These are phyloP conservation scores for Centella asiatica DNA, from an alignment of 129 eudicot species.

Conservation along the genomic window DNA sequence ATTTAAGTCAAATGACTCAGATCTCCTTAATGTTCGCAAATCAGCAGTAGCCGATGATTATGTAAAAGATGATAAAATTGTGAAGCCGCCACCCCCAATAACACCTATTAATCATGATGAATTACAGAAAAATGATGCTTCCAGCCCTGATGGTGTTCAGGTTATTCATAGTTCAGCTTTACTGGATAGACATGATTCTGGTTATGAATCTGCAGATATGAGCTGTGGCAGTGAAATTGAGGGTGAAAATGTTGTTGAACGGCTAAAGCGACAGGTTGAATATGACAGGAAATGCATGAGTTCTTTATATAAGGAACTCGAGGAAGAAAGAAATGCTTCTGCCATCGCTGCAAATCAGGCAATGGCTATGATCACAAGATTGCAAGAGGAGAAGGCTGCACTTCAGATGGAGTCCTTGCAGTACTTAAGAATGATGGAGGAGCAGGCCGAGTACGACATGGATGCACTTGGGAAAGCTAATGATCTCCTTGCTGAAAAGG, in stretches of 20 bases:
- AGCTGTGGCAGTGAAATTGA: constrained; percentile 38
- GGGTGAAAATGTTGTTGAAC: constrained; percentile 44
- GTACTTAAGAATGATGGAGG: constrained; percentile 91
- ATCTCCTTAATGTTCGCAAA: neutral
- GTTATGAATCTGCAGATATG: constrained; percentile 37
- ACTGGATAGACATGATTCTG: constrained; percentile 29
- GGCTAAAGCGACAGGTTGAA: constrained; percentile 48
- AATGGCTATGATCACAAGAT: constrained; percentile 88
- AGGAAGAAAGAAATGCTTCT: constrained; percentile 86
- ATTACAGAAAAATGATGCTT: constrained; percentile 11
- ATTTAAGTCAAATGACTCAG: constrained; percentile 3
- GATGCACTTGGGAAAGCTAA: constrained; percentile 81
- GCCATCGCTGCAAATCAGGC: constrained; percentile 78
- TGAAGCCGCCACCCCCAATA: constrained; percentile 12
- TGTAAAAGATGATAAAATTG: constrained; percentile 22
- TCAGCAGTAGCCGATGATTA: constrained; percentile 9
- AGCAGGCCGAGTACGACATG: constrained; percentile 82
- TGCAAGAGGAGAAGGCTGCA: constrained; percentile 86
- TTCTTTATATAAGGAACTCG: constrained; percentile 55
- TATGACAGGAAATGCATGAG: constrained; percentile 37
- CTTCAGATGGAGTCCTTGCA: constrained; percentile 85
- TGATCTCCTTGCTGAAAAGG: constrained; percentile 69
- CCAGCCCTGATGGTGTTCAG: constrained; percentile 17
- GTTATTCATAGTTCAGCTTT: constrained; percentile 20
- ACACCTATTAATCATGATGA: constrained; percentile 15